Base-by-base conservation (phyloP, 2,329 filamentous ascomycete species). In the Penicillium griseofulvum region DNA sequence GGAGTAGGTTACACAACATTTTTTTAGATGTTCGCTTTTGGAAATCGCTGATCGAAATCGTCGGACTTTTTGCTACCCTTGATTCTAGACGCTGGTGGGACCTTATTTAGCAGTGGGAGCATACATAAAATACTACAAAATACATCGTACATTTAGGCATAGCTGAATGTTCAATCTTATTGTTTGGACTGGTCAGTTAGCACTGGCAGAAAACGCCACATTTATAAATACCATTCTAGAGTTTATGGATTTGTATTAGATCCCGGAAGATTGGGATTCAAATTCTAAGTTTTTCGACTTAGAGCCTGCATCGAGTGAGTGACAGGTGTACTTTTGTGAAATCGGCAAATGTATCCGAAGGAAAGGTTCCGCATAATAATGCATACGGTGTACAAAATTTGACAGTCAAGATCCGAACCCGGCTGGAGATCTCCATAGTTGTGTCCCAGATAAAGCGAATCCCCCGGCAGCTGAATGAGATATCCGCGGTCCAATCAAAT, bases 401-500 rank as follows among this genome's bases (percentile, higher is more conserved):
- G 37, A 53, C 36, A 49, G 22, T 37, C 38, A 33, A 19, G 33
- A 44, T 44, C 26, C 17, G 17, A 19, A 38, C 17, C 22, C 4
- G 22, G 22, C 22, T 22, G 22, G 22, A 22, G 22, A 22, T 34
- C 33, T 28, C 17, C 29, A 39, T 28, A 22, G 4, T 22, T 22
- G 22, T 22, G 22, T 22, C 22, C 22, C 22, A 28, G 9, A 28
- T 28, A 28, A 28, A 28, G 26, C 6, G 24, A 44, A 38, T 11
- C 29, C 26, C 38, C 44, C 57, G 55, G 57, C 41, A 41, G 29
- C 51, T 55, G 51, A 47, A 38, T 42, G 28, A 41, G 38, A 45
- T 33, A 46, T 64, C 61, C 63, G 61, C 63, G 63, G n/a, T 33
- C 63, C 61, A 65, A 64, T 65, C 29, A 58, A 17, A 17, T 11